Percentiles rank a stretch among this genome's conserved stretches.
These are phyloP conservation scores for Leccinum brunneo-olivaceum DNA, from an alignment of 1,284 basidiomycete species.

Conservation along the genomic window DNA sequence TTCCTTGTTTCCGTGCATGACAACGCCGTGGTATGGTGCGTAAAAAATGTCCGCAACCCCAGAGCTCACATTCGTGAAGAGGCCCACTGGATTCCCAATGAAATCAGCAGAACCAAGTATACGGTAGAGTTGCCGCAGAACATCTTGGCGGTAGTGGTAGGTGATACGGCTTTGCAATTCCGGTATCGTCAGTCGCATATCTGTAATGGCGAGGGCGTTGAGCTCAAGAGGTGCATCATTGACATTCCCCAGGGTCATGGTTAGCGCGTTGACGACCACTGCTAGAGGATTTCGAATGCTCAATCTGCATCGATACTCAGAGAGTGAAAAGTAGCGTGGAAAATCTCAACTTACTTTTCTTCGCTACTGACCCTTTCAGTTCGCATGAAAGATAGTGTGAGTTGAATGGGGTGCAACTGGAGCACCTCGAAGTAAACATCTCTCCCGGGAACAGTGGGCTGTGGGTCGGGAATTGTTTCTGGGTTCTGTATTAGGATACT, in stretches of 20 bases:
- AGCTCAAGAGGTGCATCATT: slow-evolving; percentile 96
- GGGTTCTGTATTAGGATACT: slow-evolving; percentile 78
- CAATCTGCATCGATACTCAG: slow-evolving; percentile 39
- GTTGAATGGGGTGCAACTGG: slow-evolving; percentile 92
- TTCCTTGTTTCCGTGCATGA: slow-evolving; percentile 96
- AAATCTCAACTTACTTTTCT: slow-evolving; percentile 64
- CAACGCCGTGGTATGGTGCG: slow-evolving; percentile 95
- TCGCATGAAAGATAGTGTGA: slow-evolving; percentile 95
- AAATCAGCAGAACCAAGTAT: slow-evolving; percentile 97
- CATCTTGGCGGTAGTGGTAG: slow-evolving; percentile 93
- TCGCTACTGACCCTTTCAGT: slow-evolving; percentile 91
- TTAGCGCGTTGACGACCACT: slow-evolving; percentile 89
- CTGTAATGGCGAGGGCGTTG: slow-evolving; percentile 92
- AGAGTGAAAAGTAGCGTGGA: slow-evolving; percentile 2
- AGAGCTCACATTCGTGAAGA: slow-evolving; percentile 98
- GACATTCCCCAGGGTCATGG: slow-evolving; percentile 96
- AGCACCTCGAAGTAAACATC: slow-evolving; percentile 95
- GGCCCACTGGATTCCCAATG: slow-evolving; percentile 86
- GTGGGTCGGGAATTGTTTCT: slow-evolving; percentile 77
- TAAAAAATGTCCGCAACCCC: slow-evolving; percentile 99
- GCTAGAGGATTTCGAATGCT: slow-evolving; percentile 89
- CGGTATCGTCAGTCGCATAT: slow-evolving; percentile 83
- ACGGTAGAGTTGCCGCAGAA: slow-evolving; percentile 91
- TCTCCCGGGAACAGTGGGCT: slow-evolving; percentile 54
- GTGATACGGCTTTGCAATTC: slow-evolving; percentile 83